Base-by-base conservation (phyloP, 495 filamentous ascomycete genomes). In the Friedmanniomyces simplex region DNA sequence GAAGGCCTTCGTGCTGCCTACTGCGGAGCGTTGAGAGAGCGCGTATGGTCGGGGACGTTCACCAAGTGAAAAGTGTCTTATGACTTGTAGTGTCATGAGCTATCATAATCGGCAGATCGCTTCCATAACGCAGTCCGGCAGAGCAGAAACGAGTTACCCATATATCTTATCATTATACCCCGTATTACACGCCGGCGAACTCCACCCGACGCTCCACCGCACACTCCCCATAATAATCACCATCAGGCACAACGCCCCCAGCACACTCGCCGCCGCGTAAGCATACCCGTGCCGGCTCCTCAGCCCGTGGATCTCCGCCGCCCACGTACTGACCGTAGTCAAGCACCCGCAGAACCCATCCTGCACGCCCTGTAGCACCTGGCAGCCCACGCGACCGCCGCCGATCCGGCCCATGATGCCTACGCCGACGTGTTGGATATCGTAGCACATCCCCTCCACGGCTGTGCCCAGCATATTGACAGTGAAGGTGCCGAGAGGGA, bases 281-380 rank as follows among this genome's bases (percentile, higher is more conserved):
- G 82, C 53, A 73, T 91, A 96, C 0, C 83, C 82, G 73, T 90
- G 74, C 21, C 77, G 68, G 30, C 83, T 74, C 61, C 77, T 68
- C 67, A 95, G 65, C 2, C 79, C 82, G 58, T 81, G 80, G 66
- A 96, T 65, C 76, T 97, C 91, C 11, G 75, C 72, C 14, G 93
- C 86, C 88, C 89, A 96, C 5, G 91, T 96, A 63, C 85, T 90
- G n/a, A 97, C 81, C 11, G 91, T 97, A 12, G 91, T 96, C 65
- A 88, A 72, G 60, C 85, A 84, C 10, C 91, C 91, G 68, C 91
- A 96, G 64, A 96, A 94, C 49, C 91, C 91, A 74, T 96, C 91
- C 72, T 85, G 79, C 24, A 95, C 72, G 6, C 90, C 91, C 66
- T 88, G 84, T 61, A 95, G 67, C 2, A 95, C 82, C 75, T 91